Evolutionary conservation across 176 grass and related monocot species (phyloP), one percentile per base, ranked within the genome.

Genomic region (Coix lacrymajobi): DNA sequence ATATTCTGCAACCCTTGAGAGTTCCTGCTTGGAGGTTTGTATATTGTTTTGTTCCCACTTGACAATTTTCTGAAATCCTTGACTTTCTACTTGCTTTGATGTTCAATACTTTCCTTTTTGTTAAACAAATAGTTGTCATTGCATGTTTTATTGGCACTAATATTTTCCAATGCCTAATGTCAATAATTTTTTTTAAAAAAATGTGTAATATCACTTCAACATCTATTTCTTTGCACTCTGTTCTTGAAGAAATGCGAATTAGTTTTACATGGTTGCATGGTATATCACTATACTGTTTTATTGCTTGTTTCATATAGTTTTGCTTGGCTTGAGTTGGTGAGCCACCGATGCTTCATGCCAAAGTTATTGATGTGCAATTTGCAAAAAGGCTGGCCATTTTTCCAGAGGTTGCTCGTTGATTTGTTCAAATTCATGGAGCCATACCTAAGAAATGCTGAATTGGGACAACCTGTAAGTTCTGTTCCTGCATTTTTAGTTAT

Each of bases 401-500:
- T 98, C 69, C 92, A 98, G 69, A 90, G 88, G 43, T 88, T 98
- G 86, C 96, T 98, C 77, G 81, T 95, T 88, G 92, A 83, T 93
- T 91, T 98, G 86, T 91, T 98, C 85, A 98, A 95, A 83, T 98
- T 98, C 85, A 88, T 98, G 89, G 92, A 98, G 91, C 96, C 92
- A 4, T 93, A 91, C 79, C 82, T 98, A 81, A 95, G 92, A 84
- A 98, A 95, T 78, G 89, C 92, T 85, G 92, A 98, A 52, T 79
- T 95, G 66, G 85, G 87, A 80, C 87, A 93, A 29, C 85, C 96
- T 51, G 92, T 98, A 88, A 73, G 92, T 85, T 75, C 73, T 43
- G 41, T 76, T 69, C 17, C n/a, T 75, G 38, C 62, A 77, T 83
- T 81, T 61, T 81, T 37, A 17, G 20, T 80, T 66, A 34, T 52